Conservation (phyloP, 2,329 filamentous ascomycete species). For the Tolypocladium inflatum region DNA sequence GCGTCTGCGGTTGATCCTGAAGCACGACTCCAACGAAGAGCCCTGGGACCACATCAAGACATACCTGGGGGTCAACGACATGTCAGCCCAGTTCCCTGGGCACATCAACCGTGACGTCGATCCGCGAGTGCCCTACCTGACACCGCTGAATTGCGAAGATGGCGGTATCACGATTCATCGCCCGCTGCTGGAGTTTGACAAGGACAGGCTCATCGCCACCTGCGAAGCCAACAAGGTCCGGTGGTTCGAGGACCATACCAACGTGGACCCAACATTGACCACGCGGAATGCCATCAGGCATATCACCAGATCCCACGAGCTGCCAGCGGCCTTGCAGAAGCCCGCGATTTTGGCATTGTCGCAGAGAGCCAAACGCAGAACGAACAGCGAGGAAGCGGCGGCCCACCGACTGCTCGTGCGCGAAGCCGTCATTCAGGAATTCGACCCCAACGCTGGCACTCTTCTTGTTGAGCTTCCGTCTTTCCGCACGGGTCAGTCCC, state of each 20-base stretch:
- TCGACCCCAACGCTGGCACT: conserved; percentile 39
- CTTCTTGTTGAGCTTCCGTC: conserved; percentile 34
- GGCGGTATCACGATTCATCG: conserved; percentile 60
- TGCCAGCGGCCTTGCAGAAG: conserved; percentile 64
- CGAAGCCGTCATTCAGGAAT: conserved; percentile 34
- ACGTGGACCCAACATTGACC: conserved; percentile 67
- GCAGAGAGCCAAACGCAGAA: conserved; percentile 35
- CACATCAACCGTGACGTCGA: conserved; percentile 9
- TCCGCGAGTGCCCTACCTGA: conserved; percentile 19
- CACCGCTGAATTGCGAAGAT: conserved; percentile 39
- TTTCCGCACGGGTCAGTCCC: conserved; percentile 8
- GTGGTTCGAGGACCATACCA: conserved; percentile 84
- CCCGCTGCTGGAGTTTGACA: conserved; percentile 61
- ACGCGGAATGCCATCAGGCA: conserved; percentile 71
- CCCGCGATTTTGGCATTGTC: conserved; percentile 54
- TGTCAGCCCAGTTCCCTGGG: conserved; percentile 18
- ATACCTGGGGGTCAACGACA: conserved; percentile 9
- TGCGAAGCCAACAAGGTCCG: conserved; percentile 57
- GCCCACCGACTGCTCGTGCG: conserved; percentile 45
- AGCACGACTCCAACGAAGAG: conserved; percentile 16
- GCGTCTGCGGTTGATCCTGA: conserved; percentile 17
- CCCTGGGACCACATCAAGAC: conserved; percentile 6
- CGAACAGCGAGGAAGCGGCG: conserved; percentile 35
- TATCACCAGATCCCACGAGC: conserved; percentile 43
- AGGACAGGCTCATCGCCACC: conserved; percentile 64